Percentiles rank a stretch among this genome's conserved stretches.
These are phyloP conservation scores for Quercus agrifolia DNA, from an alignment of 306 rosid species.

Conservation along the genomic window DNA sequence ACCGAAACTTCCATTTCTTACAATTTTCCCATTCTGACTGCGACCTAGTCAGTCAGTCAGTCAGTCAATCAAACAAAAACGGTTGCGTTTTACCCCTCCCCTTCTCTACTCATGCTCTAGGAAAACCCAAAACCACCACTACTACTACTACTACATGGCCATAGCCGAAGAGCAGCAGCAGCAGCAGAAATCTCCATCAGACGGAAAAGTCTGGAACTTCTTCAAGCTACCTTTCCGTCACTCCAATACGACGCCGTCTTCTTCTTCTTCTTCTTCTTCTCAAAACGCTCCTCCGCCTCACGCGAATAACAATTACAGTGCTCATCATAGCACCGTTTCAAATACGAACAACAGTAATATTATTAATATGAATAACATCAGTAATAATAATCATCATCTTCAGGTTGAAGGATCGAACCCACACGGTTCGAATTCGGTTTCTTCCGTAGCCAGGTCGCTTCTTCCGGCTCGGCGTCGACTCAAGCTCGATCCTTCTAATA, in stretches of 20 bases:
- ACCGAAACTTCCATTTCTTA: not conserved
- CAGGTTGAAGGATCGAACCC: constrained; percentile 46
- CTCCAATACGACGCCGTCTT: constrained; percentile 44
- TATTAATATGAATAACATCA: not conserved
- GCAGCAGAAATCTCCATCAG: constrained; percentile 57
- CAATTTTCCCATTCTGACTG: not conserved
- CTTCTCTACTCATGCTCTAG: constrained; percentile 27
- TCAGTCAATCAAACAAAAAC: not conserved
- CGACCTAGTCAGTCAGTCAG: not conserved
- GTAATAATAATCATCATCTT: constrained; percentile 20
- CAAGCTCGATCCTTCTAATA: constrained; percentile 89
- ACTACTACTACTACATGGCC: constrained; percentile 35
- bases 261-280: constrained; percentile 27
- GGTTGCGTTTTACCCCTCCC: constrained; percentile 4
- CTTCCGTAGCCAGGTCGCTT: constrained; percentile 88
- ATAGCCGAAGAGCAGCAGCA: constrained; percentile 35
- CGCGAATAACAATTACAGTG: not conserved
- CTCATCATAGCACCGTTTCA: too few species aligned
- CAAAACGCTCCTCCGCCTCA: constrained; percentile 20
- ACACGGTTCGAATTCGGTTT: constrained; percentile 59
- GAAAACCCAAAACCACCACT: too few species aligned
- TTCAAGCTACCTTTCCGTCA: constrained; percentile 76
- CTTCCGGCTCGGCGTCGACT: constrained; percentile 95
- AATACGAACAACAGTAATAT: too few species aligned
- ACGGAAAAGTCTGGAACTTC: constrained; percentile 88